Conservation (phyloP, 129 eudicot genomes). For the Silybum marianum region DNA sequence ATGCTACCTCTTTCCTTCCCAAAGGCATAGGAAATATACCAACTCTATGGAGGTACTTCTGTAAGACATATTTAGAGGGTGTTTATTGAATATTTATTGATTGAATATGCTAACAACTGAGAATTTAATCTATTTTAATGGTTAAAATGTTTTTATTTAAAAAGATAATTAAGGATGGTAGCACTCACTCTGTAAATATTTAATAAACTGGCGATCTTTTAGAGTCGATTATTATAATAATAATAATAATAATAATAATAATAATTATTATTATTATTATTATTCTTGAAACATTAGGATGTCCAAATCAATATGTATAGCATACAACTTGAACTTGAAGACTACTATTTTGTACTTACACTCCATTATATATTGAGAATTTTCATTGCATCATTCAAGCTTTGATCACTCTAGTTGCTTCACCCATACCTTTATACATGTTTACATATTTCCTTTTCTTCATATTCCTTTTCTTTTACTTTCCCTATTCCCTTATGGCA, state of each 20-base stretch:
- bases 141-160: too few relatives aligned
- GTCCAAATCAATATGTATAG: too few relatives aligned
- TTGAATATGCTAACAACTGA: too few relatives aligned
- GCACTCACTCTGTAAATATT: too few relatives aligned
- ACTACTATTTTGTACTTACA: not conserved
- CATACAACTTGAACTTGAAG: too few relatives aligned
- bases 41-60: not conserved
- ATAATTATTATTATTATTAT: too few relatives aligned
- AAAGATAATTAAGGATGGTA: too few relatives aligned
- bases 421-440: slow-evolving; percentile 12
- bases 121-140: too few relatives aligned
- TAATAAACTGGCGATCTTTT: too few relatives aligned
- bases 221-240: too few relatives aligned
- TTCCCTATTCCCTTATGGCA: not conserved
- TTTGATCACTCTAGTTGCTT: slow-evolving; percentile 10
- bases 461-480: not conserved
- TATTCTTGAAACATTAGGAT: too few relatives aligned
- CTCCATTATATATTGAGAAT: not conserved
- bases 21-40: not conserved
- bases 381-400: slow-evolving; percentile 12
- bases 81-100: not conserved
- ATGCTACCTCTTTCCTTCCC: not conserved
- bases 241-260: too few relatives aligned
- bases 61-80: not conserved
- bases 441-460: slow-evolving; percentile 4